These are phyloP conservation scores for Mucor plumbeus DNA, from an alignment of 371 early-diverging fungal species.

Conservation along the genomic window DNA sequence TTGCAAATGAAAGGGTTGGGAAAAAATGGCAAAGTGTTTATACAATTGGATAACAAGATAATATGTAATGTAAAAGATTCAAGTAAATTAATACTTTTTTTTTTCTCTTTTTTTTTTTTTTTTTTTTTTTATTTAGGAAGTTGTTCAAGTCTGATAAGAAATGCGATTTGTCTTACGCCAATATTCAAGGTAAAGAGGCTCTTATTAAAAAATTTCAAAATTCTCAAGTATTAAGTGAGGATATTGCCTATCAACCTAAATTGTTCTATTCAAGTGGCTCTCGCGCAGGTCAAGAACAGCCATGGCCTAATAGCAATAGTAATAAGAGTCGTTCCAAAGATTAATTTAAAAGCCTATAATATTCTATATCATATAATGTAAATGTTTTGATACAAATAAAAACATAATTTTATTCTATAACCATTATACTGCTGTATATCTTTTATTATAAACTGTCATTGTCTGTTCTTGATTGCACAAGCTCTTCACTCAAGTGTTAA, in stretches of 20 bases:
- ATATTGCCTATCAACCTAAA: constrained; percentile 77
- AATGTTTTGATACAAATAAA: too few species aligned
- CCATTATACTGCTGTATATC: too few species aligned
- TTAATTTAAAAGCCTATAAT: too few species aligned
- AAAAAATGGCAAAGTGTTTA: constrained; percentile 71
- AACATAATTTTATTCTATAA: too few species aligned
- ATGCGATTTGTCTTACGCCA: constrained; percentile 86
- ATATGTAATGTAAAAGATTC: background rate
- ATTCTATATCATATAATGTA: too few species aligned
- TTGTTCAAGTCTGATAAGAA: constrained; percentile 89
- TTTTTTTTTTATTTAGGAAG: constrained; percentile 47
- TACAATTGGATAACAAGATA: background rate
- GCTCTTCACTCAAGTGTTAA: too few species aligned
- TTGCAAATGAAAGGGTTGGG: constrained; percentile 81
- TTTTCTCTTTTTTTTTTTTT: background rate
- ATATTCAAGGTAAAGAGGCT: constrained; percentile 82
- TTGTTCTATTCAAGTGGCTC: constrained; percentile 72
- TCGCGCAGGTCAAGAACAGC: constrained; percentile 58
- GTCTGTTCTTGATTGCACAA: too few species aligned
- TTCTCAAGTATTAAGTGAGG: constrained; percentile 80
- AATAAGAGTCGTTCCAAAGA: too few species aligned
- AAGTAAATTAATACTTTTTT: background rate
- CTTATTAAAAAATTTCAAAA: constrained; percentile 89
- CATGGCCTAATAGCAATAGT: constrained; percentile 7
- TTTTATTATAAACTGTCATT: too few species aligned